These are phyloP conservation scores for Posidonia oceanica DNA, from an alignment of 116 monocot species.

Conservation along the genomic window DNA sequence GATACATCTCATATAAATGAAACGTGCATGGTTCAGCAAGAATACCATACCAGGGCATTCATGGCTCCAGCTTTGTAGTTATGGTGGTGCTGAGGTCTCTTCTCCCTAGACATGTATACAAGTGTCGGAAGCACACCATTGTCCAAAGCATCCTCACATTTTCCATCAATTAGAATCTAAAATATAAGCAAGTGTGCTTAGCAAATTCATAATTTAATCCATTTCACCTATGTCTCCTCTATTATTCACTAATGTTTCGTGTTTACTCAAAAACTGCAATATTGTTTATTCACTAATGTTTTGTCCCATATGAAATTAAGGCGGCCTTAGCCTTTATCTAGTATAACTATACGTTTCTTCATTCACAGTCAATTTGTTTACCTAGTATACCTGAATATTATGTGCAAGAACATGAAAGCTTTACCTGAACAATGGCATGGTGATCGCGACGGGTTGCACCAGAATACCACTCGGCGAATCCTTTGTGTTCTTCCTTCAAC, in stretches of 20 bases:
- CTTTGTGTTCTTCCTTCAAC: not conserved
- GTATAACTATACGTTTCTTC: no score
- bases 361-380: no score
- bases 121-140: constrained; percentile 38
- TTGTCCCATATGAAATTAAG: no score
- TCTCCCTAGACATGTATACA: constrained; percentile 69
- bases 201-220: not conserved
- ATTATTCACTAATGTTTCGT: no score
- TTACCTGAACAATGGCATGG: constrained; percentile 56
- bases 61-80: constrained; percentile 85
- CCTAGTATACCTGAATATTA: no score
- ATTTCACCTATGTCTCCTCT: no score
- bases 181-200: not conserved
- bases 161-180: constrained; percentile 51
- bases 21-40: no score
- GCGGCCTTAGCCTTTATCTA: no score
- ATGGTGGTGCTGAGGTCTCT: constrained; percentile 27
- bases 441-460: constrained; percentile 26
- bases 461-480: not conserved
- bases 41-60: constrained; percentile 47
- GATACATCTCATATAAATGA: not conserved
- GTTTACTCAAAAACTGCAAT: no score
- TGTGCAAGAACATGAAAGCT: not conserved
- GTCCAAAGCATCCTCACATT: constrained; percentile 25
- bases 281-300: no score